phyloP scores from a whole-genome alignment of 306 rosid species.

The Dryas alaskensis region DNA sequence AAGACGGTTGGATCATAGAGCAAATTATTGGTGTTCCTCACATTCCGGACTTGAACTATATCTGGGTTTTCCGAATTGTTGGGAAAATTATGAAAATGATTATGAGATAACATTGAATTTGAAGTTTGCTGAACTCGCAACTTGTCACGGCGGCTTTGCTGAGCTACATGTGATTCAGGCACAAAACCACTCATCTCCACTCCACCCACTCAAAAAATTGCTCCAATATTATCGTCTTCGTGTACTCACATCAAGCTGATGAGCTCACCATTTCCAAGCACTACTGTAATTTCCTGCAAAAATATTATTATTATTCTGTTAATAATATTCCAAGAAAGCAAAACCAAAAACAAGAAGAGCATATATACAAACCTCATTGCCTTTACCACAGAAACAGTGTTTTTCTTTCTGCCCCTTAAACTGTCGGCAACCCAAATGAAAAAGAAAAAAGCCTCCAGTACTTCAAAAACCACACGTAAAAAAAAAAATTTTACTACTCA shows the following conservation, averaged over 20 bases:
- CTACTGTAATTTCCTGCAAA: too few species aligned
- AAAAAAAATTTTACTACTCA: background rate
- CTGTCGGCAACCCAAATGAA: background rate
- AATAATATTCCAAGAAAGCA: too few species aligned
- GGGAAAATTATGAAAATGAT: slow-evolving; percentile 25
- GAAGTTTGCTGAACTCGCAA: slow-evolving; percentile 53
- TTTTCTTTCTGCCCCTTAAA: too few species aligned
- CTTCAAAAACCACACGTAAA: background rate
- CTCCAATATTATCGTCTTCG: too few species aligned
- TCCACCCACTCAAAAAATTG: slow-evolving; percentile 12
- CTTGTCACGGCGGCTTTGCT: slow-evolving; percentile 82
- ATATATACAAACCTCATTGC: too few species aligned
- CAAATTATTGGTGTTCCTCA: slow-evolving; percentile 44
- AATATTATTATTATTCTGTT: too few species aligned
- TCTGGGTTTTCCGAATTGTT: slow-evolving; percentile 40
- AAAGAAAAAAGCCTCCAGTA: background rate
- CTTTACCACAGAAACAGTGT: too few species aligned
- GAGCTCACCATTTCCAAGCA: too few species aligned
- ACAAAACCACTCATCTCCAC: slow-evolving; percentile 57
- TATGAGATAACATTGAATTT: background rate
- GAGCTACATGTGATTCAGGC: slow-evolving; percentile 79
- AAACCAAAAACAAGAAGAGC: too few species aligned
- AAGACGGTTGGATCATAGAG: slow-evolving; percentile 46
- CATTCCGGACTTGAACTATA: slow-evolving; percentile 51
- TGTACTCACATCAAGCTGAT: too few species aligned